Evolutionary conservation across 768 basidiomycete species (phyloP).

Genomic region (Asterophora parasitica): DNA sequence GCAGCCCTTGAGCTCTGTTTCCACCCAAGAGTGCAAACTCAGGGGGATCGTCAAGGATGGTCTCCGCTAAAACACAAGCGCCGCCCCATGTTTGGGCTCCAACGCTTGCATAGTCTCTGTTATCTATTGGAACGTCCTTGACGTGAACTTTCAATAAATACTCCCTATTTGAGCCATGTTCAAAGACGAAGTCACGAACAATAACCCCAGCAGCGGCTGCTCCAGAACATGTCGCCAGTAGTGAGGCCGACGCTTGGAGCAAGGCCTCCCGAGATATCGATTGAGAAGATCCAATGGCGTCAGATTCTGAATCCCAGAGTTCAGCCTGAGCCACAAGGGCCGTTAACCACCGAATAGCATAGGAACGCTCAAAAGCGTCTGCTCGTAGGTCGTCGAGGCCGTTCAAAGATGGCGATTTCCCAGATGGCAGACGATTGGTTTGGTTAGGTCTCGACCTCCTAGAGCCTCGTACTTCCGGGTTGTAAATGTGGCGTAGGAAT

Average conservation of each 20-base stretch:
- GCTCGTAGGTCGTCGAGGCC: conserved; percentile 33
- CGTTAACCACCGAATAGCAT: conserved; percentile 72
- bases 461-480: conserved; percentile 58
- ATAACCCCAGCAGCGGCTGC: conserved; percentile 57
- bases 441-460: conserved; percentile 26
- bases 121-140: conserved; percentile 65
- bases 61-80: conserved; percentile 74
- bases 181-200: conserved; percentile 49
- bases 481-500: conserved; percentile 53
- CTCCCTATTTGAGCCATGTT: conserved; percentile 11
- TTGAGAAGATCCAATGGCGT: not conserved
- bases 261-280: conserved; percentile 28
- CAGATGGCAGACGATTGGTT: not conserved
- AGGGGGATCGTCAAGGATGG: conserved; percentile 55
- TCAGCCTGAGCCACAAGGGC: conserved; percentile 44
- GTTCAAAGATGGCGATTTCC: not conserved
- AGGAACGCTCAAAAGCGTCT: conserved; percentile 67
- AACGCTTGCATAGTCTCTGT: conserved; percentile 65
- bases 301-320: conserved; percentile 2
- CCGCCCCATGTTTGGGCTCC: conserved; percentile 91
- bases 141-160: conserved; percentile 37
- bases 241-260: conserved; percentile 50
- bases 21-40: conserved; percentile 41
- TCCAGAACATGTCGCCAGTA: conserved; percentile 63
- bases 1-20: conserved; percentile 18